These are phyloP conservation scores for Biscutella laevigata DNA, from an alignment of 441 rosid species.

Conservation along the genomic window DNA sequence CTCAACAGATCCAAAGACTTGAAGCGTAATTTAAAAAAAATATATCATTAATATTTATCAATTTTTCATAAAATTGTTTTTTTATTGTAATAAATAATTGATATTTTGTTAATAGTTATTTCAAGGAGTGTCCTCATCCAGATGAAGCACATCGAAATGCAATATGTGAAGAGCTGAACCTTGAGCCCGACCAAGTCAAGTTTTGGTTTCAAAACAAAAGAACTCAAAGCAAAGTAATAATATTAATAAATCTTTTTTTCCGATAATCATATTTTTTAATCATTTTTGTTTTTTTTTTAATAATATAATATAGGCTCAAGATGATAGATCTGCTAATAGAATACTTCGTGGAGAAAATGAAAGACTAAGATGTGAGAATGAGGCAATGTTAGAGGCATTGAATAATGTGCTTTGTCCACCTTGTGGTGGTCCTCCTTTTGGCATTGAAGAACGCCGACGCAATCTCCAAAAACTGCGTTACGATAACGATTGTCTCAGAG, in stretches of 20 bases:
- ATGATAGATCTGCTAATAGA: conserved; percentile 40
- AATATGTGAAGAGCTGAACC: conserved; percentile 40
- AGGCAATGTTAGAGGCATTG: conserved; percentile 44
- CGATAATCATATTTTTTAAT: neutral
- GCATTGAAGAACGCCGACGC: conserved; percentile 35
- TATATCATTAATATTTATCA: no score
- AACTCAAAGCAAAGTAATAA: conserved; percentile 54
- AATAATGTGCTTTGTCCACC: conserved; percentile 45
- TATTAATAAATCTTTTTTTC: neutral
- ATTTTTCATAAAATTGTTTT: neutral
- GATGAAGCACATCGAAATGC: conserved; percentile 42
- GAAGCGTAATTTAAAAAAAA: no score
- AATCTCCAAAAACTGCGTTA: conserved; percentile 32
- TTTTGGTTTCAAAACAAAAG: conserved; percentile 89
- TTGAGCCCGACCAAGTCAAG: conserved; percentile 48
- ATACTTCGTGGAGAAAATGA: conserved; percentile 54
- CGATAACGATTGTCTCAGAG: conserved; percentile 38
- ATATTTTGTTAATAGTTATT: conserved; percentile 31
- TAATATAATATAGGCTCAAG: conserved; percentile 35
- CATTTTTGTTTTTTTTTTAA: no score
- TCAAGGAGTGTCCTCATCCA: conserved; percentile 61
- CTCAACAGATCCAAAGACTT: conserved; percentile 43
- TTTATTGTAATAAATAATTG: neutral
- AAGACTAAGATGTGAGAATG: conserved; percentile 39
- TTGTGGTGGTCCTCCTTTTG: conserved; percentile 64